Evolutionary conservation across 257 asterid genomes (phyloP).

Genomic region (Asclepias syriaca): DNA sequence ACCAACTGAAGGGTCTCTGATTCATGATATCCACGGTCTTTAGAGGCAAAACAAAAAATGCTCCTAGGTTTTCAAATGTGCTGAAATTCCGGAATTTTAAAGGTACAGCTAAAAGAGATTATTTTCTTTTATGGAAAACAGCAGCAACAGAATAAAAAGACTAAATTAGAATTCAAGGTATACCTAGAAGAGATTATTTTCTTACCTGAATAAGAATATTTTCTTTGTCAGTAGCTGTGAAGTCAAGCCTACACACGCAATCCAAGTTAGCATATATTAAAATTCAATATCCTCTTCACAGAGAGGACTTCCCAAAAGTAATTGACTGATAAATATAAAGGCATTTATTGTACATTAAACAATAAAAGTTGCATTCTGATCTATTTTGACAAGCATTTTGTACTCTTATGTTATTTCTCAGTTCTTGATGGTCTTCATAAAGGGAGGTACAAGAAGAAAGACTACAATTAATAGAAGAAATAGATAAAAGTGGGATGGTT

Average conservation of each 20-base stretch:
- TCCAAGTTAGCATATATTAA: background rate
- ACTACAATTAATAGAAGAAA: background rate
- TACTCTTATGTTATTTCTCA: background rate
- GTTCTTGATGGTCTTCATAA: background rate
- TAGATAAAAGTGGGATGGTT: background rate
- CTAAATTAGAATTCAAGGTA: background rate
- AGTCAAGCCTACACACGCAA: constrained; percentile 64
- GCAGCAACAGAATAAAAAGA: background rate
- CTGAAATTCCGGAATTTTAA: background rate
- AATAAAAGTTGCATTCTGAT: background rate
- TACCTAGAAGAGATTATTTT: background rate
- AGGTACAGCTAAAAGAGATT: background rate
- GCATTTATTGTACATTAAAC: background rate
- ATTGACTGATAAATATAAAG: background rate
- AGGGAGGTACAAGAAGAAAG: background rate
- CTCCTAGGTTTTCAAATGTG: no score
- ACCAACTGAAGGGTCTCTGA: no score
- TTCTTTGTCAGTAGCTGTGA: constrained; percentile 70
- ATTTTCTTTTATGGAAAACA: background rate
- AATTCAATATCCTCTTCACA: constrained; percentile 5
- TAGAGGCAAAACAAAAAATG: no score
- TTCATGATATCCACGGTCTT: no score
- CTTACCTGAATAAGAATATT: constrained; percentile 73
- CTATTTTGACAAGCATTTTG: background rate
- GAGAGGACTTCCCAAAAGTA: background rate